phyloP scores from a whole-genome alignment of 805 yeast genomes.

The Cyberlindnera americana region DNA sequence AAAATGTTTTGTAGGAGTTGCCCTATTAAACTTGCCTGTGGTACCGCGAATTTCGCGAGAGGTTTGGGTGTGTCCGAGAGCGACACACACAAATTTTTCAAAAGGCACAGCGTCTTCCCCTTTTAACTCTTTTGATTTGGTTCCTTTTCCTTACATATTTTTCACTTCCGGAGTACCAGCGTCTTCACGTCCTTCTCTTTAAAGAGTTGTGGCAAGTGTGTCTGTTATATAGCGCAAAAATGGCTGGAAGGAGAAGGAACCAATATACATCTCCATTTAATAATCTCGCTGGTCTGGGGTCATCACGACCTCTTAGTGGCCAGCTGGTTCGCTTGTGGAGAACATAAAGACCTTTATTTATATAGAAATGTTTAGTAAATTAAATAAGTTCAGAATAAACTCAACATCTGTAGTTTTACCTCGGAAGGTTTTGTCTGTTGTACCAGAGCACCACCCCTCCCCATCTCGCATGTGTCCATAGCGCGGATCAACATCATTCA shows the following conservation, averaged over 20 bases:
- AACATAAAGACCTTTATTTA: slow-evolving; percentile 13
- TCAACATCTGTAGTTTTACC: background rate
- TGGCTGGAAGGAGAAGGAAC: slow-evolving; percentile 30
- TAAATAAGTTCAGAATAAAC: too few relatives aligned
- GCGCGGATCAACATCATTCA: too few relatives aligned
- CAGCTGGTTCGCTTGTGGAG: slow-evolving; percentile 31
- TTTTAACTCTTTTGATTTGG: background rate
- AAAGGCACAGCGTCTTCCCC: background rate
- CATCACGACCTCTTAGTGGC: slow-evolving; percentile 12
- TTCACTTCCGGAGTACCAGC: slow-evolving; percentile 31
- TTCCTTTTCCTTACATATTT: slow-evolving; percentile 24
- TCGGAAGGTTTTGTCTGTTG: too few relatives aligned
- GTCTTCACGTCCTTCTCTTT: slow-evolving; percentile 22
- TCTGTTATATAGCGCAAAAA: slow-evolving; percentile 24
- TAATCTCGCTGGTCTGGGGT: slow-evolving; percentile 27
- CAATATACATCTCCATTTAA: slow-evolving; percentile 19
- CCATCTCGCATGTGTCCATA: too few relatives aligned
- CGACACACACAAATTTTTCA: background rate
- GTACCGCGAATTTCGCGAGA: background rate
- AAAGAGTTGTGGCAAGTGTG: slow-evolving; percentile 17
- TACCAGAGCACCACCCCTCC: too few relatives aligned
- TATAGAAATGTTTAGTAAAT: background rate
- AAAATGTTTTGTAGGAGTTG: background rate
- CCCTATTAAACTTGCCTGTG: background rate
- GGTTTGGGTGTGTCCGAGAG: background rate